A percentile compares a stretch with the other conserved stretches of the same genome.
phyloP scores from a whole-genome alignment of 805 yeast genomes.

The Yamadazyma paraphyllophila region DNA sequence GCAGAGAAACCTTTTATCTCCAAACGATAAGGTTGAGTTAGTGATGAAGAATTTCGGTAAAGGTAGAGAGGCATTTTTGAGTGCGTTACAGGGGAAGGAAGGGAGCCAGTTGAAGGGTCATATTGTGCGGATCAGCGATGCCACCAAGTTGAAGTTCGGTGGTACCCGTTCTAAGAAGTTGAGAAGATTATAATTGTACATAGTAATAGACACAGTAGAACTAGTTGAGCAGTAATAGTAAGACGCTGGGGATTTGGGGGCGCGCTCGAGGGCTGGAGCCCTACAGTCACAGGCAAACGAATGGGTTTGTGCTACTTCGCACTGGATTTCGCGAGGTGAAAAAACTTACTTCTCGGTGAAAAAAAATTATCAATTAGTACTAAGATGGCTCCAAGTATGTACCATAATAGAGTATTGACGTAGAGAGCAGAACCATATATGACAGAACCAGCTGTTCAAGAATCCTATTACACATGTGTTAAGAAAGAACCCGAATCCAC shows the following conservation, averaged over 20 bases:
- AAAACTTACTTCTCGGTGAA: constrained; percentile 9
- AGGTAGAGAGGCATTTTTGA: constrained; percentile 83
- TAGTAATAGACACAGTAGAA: constrained; percentile 1
- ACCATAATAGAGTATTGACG: neutral
- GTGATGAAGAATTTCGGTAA: constrained; percentile 81
- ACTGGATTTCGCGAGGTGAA: constrained; percentile 6
- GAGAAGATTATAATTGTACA: constrained; percentile 58
- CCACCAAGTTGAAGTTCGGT: constrained; percentile 84
- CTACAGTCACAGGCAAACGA: constrained; percentile 4
- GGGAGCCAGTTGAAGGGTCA: constrained; percentile 67
- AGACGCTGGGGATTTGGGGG: too few species aligned
- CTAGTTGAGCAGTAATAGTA: too few species aligned
- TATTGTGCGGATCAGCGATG: constrained; percentile 70
- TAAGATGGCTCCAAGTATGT: constrained; percentile 26
- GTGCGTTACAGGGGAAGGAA: constrained; percentile 86
- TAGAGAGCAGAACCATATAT: too few species aligned
- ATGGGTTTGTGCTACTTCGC: constrained; percentile 4
- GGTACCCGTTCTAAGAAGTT: constrained; percentile 83
- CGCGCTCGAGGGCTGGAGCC: constrained; percentile 8
- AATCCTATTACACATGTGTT: too few species aligned
- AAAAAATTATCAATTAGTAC: constrained; percentile 12
- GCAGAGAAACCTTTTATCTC: constrained; percentile 53
- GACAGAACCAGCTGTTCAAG: too few species aligned
- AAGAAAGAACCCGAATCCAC: too few species aligned
- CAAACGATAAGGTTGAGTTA: constrained; percentile 64